Evolutionary conservation across 257 asterid species (phyloP).

Genomic region (Jaltomata sinuosa): DNA sequence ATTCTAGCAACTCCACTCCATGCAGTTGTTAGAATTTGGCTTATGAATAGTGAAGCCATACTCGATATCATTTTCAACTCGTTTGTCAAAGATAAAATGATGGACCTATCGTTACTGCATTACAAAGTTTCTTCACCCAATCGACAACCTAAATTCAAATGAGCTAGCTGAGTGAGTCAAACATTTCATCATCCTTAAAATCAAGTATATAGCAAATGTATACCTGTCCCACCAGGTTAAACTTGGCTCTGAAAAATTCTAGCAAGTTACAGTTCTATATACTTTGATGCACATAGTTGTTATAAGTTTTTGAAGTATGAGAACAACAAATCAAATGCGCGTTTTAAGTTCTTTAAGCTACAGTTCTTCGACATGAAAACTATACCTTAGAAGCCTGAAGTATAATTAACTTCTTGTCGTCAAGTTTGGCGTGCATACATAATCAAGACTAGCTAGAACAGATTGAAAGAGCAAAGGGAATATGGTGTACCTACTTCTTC

Average conservation of each 20-base stretch:
- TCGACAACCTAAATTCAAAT: conserved; percentile 23
- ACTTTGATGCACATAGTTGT: no score
- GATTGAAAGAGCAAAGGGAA: not conserved
- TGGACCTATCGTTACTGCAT: conserved; percentile 34
- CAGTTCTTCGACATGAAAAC: not conserved
- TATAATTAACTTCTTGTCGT: not conserved
- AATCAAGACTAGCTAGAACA: not conserved
- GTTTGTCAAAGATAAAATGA: conserved; percentile 38
- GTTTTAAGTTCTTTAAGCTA: not conserved
- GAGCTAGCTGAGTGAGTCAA: not conserved
- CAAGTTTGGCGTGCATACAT: not conserved
- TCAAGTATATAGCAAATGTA: not conserved
- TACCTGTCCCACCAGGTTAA: not conserved
- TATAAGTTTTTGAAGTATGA: not conserved
- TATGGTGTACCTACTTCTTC: conserved; percentile 27
- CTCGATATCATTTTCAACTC: conserved; percentile 24
- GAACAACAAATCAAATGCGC: not conserved
- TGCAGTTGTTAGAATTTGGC: conserved; percentile 23
- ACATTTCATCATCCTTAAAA: not conserved
- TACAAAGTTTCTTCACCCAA: conserved; percentile 47
- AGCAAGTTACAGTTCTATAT: not conserved
- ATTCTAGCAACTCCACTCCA: no score
- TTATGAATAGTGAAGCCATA: conserved; percentile 33
- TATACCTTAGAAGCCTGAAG: not conserved
- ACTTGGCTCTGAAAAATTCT: not conserved